A percentile compares a stretch with the other conserved stretches of the same genome.
Conservation (phyloP, 805 yeast species). For the Lipomyces yamadae region DNA sequence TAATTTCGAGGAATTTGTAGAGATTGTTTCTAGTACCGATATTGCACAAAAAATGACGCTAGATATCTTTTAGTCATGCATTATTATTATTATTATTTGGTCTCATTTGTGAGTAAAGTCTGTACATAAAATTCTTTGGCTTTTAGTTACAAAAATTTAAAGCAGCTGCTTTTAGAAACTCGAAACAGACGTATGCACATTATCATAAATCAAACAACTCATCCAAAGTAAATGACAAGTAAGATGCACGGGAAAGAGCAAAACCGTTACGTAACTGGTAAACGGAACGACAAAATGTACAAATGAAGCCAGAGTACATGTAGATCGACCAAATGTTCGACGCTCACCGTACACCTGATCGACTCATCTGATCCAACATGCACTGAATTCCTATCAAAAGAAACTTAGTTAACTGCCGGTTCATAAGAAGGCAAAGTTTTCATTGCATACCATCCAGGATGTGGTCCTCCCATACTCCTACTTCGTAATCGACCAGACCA, state of each 20-base stretch:
- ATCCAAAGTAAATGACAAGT: not conserved
- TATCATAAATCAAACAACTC: not conserved
- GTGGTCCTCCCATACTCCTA: slow-evolving; percentile 34
- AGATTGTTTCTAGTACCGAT: slow-evolving; percentile 47
- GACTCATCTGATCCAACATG: not conserved
- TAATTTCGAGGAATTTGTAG: slow-evolving; percentile 83
- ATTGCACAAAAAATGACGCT: slow-evolving; percentile 42
- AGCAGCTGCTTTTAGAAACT: not conserved
- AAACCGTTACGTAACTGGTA: not conserved
- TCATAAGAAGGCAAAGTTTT: not conserved
- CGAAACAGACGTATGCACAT: not conserved
- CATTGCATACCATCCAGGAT: slow-evolving; percentile 18
- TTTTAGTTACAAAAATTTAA: not conserved
- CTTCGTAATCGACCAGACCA: slow-evolving; percentile 35
- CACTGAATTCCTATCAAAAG: not conserved
- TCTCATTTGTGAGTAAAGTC: not conserved
- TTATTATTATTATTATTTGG: not conserved
- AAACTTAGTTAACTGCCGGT: not conserved
- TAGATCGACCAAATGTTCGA: not conserved
- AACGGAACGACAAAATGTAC: not conserved
- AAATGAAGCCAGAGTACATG: not conserved
- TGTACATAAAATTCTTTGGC: not conserved
- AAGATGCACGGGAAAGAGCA: not conserved
- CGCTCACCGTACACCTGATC: not conserved
- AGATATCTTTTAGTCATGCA: slow-evolving; percentile 34